A percentile compares a stretch with the other conserved stretches of the same genome.
phyloP scores from a whole-genome alignment of 139 green algal species.

The Asterochloris erici region DNA sequence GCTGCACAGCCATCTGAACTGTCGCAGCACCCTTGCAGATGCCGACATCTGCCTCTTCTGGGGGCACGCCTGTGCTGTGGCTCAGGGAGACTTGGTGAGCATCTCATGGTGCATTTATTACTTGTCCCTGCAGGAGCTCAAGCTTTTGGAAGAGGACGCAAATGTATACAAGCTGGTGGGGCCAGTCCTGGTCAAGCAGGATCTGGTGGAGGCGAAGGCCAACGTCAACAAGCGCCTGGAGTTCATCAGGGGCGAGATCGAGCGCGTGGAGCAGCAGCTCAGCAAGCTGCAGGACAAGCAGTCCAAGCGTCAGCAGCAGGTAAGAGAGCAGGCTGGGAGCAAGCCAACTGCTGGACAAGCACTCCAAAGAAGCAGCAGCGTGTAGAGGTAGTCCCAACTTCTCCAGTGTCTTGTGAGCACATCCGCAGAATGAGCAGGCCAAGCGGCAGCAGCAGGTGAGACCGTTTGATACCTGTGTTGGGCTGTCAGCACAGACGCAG shows the following conservation, averaged over 20 bases:
- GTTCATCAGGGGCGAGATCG: slow-evolving; percentile 63
- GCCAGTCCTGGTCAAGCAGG: slow-evolving; percentile 82
- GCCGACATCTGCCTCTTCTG: not conserved
- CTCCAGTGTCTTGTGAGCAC: no score
- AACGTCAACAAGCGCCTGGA: slow-evolving; percentile 91
- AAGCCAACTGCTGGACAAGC: no score
- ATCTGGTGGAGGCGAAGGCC: slow-evolving; percentile 76
- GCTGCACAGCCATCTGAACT: not conserved
- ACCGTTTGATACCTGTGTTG: no score
- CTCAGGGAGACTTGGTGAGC: no score
- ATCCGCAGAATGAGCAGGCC: no score
- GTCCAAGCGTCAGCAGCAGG: slow-evolving; percentile 32
- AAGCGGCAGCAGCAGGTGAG: no score
- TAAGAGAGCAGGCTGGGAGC: not conserved
- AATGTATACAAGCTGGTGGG: slow-evolving; percentile 90
- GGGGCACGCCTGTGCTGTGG: not conserved
- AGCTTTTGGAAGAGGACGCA: slow-evolving; percentile 66
- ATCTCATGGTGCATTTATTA: not conserved
- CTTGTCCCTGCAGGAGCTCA: slow-evolving; percentile 66
- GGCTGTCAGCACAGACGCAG: no score
- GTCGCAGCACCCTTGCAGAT: not conserved
- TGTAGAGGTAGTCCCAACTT: no score
- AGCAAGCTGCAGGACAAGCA: slow-evolving; percentile 45
- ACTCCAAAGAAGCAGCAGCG: no score
- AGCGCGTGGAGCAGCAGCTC: slow-evolving; percentile 41